A percentile compares a stretch with the other conserved stretches of the same genome.
These are phyloP conservation scores for Selenicereus undatus DNA, from an alignment of 148 eudicot species.

Conservation along the genomic window DNA sequence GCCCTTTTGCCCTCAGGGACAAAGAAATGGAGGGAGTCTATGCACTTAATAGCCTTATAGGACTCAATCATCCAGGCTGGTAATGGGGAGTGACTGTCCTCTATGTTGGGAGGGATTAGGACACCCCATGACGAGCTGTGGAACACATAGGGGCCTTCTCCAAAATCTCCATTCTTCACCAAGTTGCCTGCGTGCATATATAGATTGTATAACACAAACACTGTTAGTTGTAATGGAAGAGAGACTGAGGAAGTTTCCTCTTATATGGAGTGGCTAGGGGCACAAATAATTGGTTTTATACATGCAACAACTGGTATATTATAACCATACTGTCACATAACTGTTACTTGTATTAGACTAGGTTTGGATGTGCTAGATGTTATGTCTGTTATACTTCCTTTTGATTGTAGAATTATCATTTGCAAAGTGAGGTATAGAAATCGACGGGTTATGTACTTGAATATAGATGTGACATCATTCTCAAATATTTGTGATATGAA, in stretches of 20 bases:
- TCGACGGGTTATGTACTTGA: too few relatives aligned
- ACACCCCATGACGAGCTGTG: slow-evolving; percentile 56
- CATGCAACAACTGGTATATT: too few relatives aligned
- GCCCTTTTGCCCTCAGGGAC: slow-evolving; percentile 54
- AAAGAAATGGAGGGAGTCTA: slow-evolving; percentile 54
- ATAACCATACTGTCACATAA: too few relatives aligned
- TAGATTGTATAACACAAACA: not conserved
- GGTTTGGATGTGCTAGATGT: too few relatives aligned
- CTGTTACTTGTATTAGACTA: too few relatives aligned
- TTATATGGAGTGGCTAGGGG: not conserved
- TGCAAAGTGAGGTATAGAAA: too few relatives aligned
- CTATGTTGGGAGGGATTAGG: slow-evolving; percentile 49
- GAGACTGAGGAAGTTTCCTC: too few relatives aligned
- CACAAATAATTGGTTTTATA: not conserved
- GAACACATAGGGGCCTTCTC: slow-evolving; percentile 57
- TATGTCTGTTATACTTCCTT: too few relatives aligned
- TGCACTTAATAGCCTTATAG: slow-evolving; percentile 58
- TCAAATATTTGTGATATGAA: too few relatives aligned
- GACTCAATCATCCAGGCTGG: slow-evolving; percentile 70
- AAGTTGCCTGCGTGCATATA: slow-evolving; percentile 37
- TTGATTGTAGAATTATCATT: too few relatives aligned
- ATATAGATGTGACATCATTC: too few relatives aligned
- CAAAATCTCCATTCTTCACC: slow-evolving; percentile 61
- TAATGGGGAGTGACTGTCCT: slow-evolving; percentile 50
- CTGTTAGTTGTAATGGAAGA: too few relatives aligned